phyloP scores from a whole-genome alignment of 148 eudicot genomes.

The Chenopodium formosanum region DNA sequence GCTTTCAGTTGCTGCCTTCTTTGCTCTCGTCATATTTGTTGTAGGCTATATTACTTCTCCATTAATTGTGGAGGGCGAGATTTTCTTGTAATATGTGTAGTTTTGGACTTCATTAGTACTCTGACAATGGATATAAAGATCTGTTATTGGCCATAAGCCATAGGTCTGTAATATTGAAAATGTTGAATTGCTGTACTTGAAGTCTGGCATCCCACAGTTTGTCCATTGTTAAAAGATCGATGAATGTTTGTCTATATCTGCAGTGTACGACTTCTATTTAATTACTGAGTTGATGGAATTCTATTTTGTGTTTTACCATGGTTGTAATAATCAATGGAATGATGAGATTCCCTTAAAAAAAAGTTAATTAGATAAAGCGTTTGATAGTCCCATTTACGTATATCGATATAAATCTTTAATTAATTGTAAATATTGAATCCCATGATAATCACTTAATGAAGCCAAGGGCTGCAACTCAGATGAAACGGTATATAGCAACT shows the following conservation, averaged over 20 bases:
- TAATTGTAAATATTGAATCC: too few relatives aligned
- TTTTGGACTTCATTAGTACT: conserved; percentile 2
- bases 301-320: too few relatives aligned
- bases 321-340: too few relatives aligned
- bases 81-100: conserved; percentile 15
- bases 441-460: too few relatives aligned
- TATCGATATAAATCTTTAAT: too few relatives aligned
- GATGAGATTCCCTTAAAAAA: too few relatives aligned
- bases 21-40: not conserved
- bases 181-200: not conserved
- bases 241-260: not conserved
- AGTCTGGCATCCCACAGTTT: not conserved
- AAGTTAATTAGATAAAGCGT: too few relatives aligned
- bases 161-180: not conserved
- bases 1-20: not conserved
- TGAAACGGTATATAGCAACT: too few relatives aligned
- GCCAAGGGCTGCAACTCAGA: too few relatives aligned
- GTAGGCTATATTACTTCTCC: conserved; percentile 14
- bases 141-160: not conserved
- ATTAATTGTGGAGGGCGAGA: conserved; percentile 10
- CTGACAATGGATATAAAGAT: conserved; percentile 10
- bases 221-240: not conserved
- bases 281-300: not conserved
- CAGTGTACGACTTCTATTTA: not conserved
- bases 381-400: too few relatives aligned